These are phyloP conservation scores for Amanita subjunquillea DNA, from an alignment of 768 basidiomycete genomes.

Conservation along the genomic window DNA sequence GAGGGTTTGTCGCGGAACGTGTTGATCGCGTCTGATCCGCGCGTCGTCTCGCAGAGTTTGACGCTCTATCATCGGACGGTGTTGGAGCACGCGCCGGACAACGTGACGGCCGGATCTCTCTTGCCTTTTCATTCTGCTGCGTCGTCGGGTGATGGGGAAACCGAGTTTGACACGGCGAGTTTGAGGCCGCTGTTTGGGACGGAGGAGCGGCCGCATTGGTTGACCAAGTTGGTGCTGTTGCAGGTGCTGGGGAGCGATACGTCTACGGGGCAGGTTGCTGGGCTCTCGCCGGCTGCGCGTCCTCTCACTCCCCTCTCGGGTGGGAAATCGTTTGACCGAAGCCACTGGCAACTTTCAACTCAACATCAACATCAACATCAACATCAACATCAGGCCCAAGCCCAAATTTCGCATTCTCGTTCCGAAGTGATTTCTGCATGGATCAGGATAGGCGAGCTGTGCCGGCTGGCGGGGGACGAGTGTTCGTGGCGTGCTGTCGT, in stretches of 20 bases:
- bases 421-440: constrained; percentile 67
- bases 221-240: constrained; percentile 61
- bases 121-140: constrained; percentile 11
- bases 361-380: too few relatives aligned
- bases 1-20: constrained; percentile 64
- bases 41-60: constrained; percentile 53
- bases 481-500: constrained; percentile 70
- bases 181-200: constrained; percentile 47
- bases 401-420: constrained; percentile 34
- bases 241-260: constrained; percentile 62
- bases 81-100: constrained; percentile 40
- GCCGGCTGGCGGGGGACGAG: constrained; percentile 65
- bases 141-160: constrained; percentile 12
- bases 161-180: constrained; percentile 7
- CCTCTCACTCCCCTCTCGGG: constrained; percentile 16
- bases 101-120: constrained; percentile 38
- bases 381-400: too few relatives aligned
- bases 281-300: background rate
- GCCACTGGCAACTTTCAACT: too few relatives aligned
- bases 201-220: constrained; percentile 70
- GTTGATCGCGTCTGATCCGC: constrained; percentile 51
- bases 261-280: constrained; percentile 16
- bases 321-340: constrained; percentile 15
- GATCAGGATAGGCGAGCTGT: constrained; percentile 65
- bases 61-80: constrained; percentile 48